Base-by-base conservation (phyloP, 352 stramenopile species). In the Globisporangium middletonii region DNA sequence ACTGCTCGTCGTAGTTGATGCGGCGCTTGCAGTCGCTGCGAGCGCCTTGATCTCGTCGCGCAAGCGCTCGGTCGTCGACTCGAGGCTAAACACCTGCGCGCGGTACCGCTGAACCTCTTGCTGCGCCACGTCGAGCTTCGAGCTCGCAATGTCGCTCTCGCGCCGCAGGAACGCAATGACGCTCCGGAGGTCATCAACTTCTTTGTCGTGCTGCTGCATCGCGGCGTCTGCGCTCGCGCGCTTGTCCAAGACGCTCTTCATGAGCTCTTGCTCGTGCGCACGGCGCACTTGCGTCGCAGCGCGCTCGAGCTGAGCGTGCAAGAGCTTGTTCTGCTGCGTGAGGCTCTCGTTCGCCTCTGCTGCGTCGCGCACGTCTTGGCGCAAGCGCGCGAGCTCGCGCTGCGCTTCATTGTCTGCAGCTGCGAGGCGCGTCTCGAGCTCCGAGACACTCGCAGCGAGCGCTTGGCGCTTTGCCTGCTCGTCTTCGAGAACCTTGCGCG, bases 251-350 rank as follows among this genome's bases (percentile, higher is more conserved):
- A 70, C 38, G 23, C 49, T 58, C 57, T 73, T 72, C 3, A 85
- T 57, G 59, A 86, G 64, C 30, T 82, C 63, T 47, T 76, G 62
- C 38, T 92, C 79, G 45, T 89, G 79, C 6, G 73, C 65, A 45
- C 69, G 82, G 48, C 74, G 75, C 27, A 90, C 68, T 51, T 92
- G 73, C 43, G 69, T 47, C 11, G 75, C 72, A 19, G 80, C 71
- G 9, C 72, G 74, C 53, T 90, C 77, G 44, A 93, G 64, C 56
- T 93, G 83, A 0, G 75, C 77, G 55, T 93, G 80, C 5, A 93
- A 43, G 41, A 93, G 47, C 50, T 83, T 78, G 61, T 93, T 90
- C 59, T 93, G 83, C 58, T 89, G 75, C 2, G 50, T 28, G 11
- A 93, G 52, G 16, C 55, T 69, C 12, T 69, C 72, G 54, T 87